A percentile compares a stretch with the other conserved stretches of the same genome.
Conservation (phyloP, 768 basidiomycete genomes). For the Collybiopsis confluens region DNA sequence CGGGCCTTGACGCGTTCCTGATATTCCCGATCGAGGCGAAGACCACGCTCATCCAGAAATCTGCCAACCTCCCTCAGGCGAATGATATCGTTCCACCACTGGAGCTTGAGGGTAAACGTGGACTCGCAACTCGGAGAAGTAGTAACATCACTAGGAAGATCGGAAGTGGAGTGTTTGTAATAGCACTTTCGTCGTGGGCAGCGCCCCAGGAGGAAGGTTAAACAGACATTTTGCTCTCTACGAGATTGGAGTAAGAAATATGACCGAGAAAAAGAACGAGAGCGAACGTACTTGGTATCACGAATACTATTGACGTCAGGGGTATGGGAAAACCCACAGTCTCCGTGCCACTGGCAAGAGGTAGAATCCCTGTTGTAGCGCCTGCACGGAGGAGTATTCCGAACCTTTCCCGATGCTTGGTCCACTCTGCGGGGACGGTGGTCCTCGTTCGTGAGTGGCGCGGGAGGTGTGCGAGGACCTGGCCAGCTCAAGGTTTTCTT, state of each 20-base stretch:
- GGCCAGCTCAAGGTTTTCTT: not conserved
- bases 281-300: not conserved
- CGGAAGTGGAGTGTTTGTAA: not conserved
- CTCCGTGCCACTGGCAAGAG: not conserved
- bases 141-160: not conserved
- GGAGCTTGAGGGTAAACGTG: not conserved
- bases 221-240: conserved; percentile 1
- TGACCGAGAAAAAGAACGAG: not conserved
- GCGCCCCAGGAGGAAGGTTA: not conserved
- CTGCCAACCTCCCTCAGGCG: not conserved
- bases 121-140: not conserved
- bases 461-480: not conserved
- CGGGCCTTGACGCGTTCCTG: not conserved
- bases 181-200: not conserved
- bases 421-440: not conserved
- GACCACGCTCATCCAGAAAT: not conserved
- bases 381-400: not conserved
- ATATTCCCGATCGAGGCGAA: not conserved
- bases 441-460: not conserved
- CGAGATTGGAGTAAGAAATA: not conserved
- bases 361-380: not conserved
- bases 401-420: not conserved
- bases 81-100: not conserved
- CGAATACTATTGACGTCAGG: not conserved
- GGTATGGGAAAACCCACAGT: not conserved